Base-by-base conservation (phyloP, 2,329 filamentous ascomycete species). In the Xylaria sp. region DNA sequence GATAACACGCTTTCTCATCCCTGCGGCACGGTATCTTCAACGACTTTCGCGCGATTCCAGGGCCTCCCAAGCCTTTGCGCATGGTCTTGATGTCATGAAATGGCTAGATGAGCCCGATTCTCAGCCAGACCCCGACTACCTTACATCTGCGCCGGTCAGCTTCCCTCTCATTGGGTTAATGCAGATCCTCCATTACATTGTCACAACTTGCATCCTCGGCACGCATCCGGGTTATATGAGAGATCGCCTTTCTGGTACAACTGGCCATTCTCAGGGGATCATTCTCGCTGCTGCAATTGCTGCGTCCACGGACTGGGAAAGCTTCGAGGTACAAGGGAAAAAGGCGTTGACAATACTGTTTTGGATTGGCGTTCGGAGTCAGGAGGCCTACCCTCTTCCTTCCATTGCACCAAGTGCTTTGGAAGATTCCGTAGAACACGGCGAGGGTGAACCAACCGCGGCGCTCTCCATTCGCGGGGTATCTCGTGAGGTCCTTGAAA, bases 261-360 rank as follows among this genome's bases (percentile, higher is more conserved):
- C 71, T 2, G 73, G 73, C 4, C 73, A 75, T 52, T 73, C 70
- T 2, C 73, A 76, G 43, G 73, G 73, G 11, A 58, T 75, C 8
- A 54, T 74, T 17, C 61, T 69, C 11, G 71, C 73, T 2, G 68
- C 71, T 17, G 64, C 61, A n/a, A 62, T 74, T 2, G 63, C 73
- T 1, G 61, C 63, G 1, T 69, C 67, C 0, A 60, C 63, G 6
- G 65, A 65, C 1, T 75, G 72, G 72, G 64, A 68, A 13, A 60
- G 61, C 6, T 73, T 72, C 46, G 60, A 68, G n/a, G 57, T 59
- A 2, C 59, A 63, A 17, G 62, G 64, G 3, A 58, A 56, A 20
- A 59, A 66, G 20, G 63, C 61, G n/a, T 44, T 73, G 6, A 63
- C 64, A 38, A 61, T 67, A 1, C 63, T 74, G 1, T 74, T 74